Conservation (phyloP, 352 stramenopile species). For the Hyaloperonospora arabidopsidis region DNA sequence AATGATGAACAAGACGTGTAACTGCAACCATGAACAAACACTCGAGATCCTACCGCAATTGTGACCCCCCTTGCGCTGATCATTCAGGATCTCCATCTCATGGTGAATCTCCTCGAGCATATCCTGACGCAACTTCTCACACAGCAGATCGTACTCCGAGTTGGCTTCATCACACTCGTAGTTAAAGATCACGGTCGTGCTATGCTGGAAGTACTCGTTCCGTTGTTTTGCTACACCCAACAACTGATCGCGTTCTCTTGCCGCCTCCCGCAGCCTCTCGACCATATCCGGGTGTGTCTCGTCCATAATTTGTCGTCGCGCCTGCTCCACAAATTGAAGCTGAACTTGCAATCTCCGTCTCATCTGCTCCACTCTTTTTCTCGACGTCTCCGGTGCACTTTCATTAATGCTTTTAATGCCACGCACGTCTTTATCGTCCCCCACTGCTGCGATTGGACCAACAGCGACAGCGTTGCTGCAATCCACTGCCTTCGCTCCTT, state of each 20-base stretch:
- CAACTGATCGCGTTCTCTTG: conserved; percentile 39
- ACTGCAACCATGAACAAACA: neutral
- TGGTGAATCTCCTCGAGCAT: conserved; percentile 84
- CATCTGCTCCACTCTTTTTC: conserved; percentile 27
- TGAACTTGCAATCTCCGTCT: conserved; percentile 50
- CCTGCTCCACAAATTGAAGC: conserved; percentile 63
- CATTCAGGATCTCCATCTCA: conserved; percentile 76
- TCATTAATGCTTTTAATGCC: conserved; percentile 13
- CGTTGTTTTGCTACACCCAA: conserved; percentile 37
- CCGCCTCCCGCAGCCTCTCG: conserved; percentile 34
- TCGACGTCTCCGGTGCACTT: conserved; percentile 22
- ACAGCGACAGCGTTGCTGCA: conserved; percentile 1
- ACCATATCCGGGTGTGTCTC: conserved; percentile 66
- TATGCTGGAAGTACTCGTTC: conserved; percentile 47
- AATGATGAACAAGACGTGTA: neutral
- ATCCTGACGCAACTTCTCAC: conserved; percentile 71
- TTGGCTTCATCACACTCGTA: conserved; percentile 78
- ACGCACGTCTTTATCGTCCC: conserved; percentile 4
- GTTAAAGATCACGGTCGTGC: conserved; percentile 61
- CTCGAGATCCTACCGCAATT: conserved; percentile 26
- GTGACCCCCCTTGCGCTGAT: conserved; percentile 57
- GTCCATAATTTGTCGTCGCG: conserved; percentile 47
- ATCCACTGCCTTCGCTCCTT: conserved; percentile 1
- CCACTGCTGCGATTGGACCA: conserved; percentile 15
- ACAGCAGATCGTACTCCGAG: conserved; percentile 66